phyloP scores from a whole-genome alignment of 768 basidiomycete species.

The Kwoniella heveanensis region DNA sequence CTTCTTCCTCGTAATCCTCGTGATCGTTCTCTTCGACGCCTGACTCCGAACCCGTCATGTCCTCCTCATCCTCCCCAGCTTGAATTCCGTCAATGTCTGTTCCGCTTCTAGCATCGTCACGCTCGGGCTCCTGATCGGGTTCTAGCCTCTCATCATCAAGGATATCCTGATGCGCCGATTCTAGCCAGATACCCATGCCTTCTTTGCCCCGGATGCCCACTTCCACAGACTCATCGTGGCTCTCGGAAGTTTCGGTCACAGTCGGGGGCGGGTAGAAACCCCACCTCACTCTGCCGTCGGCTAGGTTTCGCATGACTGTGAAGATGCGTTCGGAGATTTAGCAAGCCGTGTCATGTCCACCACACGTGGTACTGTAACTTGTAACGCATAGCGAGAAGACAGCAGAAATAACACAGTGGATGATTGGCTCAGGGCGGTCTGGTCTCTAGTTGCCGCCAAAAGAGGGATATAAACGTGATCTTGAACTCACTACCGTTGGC shows the following conservation, averaged over 20 bases:
- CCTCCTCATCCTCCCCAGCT: conserved; percentile 10
- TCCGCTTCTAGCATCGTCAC: conserved; percentile 44
- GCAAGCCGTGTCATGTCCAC: no score
- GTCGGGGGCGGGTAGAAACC: conserved; percentile 73
- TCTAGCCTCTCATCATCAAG: conserved; percentile 20
- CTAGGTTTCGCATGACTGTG: conserved; percentile 77
- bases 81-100: conserved; percentile 1
- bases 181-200: conserved; percentile 50
- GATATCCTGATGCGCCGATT: conserved; percentile 12
- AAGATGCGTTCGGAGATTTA: no score
- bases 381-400: no score
- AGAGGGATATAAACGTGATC: no score
- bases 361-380: no score
- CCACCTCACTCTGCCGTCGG: conserved; percentile 80
- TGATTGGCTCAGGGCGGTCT: no score
- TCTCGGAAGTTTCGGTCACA: neutral
- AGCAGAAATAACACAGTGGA: no score
- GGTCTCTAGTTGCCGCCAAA: no score
- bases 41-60: conserved; percentile 10
- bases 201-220: conserved; percentile 15
- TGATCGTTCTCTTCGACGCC: conserved; percentile 30
- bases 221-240: neutral
- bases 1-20: conserved; percentile 11
- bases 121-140: conserved; percentile 7
- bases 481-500: conserved; percentile 83